Evolutionary conservation across 228 moss, liverwort and hornwort genomes (phyloP).

Genomic region (Sphagnum fallax): DNA sequence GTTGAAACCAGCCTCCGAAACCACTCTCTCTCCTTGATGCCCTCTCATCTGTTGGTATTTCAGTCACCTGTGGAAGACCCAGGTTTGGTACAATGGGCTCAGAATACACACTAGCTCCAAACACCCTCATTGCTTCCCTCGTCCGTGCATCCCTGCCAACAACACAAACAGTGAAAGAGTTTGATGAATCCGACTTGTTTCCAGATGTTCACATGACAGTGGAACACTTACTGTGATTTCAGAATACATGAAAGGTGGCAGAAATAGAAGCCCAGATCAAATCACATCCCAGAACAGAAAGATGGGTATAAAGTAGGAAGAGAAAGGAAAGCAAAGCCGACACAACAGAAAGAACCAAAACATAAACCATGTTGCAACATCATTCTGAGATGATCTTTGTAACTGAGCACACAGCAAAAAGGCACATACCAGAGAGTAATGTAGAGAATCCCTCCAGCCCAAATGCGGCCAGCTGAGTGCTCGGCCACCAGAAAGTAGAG

Average conservation of each 20-base stretch:
- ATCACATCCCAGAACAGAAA: background rate
- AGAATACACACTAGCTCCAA: conserved; percentile 40
- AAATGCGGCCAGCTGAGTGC: conserved; percentile 73
- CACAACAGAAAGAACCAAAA: background rate
- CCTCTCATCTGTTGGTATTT: conserved; percentile 55
- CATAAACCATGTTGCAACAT: background rate
- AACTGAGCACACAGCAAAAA: background rate
- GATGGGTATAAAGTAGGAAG: background rate
- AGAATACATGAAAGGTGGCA: too few relatives aligned
- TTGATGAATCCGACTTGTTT: background rate
- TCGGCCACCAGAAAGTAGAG: conserved; percentile 73
- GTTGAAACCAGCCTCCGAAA: conserved; percentile 83
- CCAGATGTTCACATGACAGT: background rate
- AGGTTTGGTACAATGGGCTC: conserved; percentile 52
- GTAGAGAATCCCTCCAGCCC: conserved; percentile 75
- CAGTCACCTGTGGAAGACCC: conserved; percentile 36
- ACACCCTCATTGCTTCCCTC: conserved; percentile 53
- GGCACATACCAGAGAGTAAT: conserved; percentile 73
- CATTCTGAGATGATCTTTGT: too few relatives aligned
- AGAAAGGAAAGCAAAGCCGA: background rate
- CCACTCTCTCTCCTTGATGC: conserved; percentile 65
- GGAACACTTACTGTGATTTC: background rate
- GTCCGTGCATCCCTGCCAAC: conserved; percentile 84
- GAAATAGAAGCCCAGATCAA: background rate
- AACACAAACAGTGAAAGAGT: background rate